Percentiles rank a stretch among this genome's conserved stretches.
phyloP scores from a whole-genome alignment of 441 rosid genomes.

The Theobroma grandiflorum region DNA sequence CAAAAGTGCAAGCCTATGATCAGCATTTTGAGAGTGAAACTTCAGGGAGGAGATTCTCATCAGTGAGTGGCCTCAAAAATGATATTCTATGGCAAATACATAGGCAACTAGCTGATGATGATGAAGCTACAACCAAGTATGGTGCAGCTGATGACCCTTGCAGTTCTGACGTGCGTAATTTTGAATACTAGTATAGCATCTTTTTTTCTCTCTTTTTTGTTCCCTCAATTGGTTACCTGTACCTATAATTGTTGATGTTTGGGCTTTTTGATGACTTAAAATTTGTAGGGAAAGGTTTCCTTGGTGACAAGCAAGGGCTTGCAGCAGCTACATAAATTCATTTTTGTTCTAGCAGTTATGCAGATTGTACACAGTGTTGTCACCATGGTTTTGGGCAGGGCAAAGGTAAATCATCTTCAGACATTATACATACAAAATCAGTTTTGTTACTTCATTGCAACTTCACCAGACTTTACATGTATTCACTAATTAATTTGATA shows the following conservation, averaged over 20 bases:
- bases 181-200: not conserved
- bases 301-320: constrained; percentile 48
- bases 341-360: constrained; percentile 57
- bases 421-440: not conserved
- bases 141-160: constrained; percentile 13
- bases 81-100: constrained; percentile 5
- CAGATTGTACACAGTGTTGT: constrained; percentile 51
- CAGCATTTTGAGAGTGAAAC: not conserved
- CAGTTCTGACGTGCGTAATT: constrained; percentile 2
- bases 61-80: not conserved
- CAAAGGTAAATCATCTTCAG: constrained; percentile 42
- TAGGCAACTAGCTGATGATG: constrained; percentile 2
- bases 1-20: constrained; percentile 9
- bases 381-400: constrained; percentile 55
- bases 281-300: constrained; percentile 48
- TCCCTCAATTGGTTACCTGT: not conserved
- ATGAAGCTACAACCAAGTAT: not conserved
- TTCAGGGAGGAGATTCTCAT: not conserved
- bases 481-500: no score
- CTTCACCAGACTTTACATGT: no score
- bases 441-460: not conserved
- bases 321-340: constrained; percentile 49
- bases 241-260: not conserved
- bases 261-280: not conserved
- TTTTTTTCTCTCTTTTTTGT: not conserved